Conservation (phyloP, 192 early-diverging fungal genomes). For the Phycomyces blakesleeanus region DNA sequence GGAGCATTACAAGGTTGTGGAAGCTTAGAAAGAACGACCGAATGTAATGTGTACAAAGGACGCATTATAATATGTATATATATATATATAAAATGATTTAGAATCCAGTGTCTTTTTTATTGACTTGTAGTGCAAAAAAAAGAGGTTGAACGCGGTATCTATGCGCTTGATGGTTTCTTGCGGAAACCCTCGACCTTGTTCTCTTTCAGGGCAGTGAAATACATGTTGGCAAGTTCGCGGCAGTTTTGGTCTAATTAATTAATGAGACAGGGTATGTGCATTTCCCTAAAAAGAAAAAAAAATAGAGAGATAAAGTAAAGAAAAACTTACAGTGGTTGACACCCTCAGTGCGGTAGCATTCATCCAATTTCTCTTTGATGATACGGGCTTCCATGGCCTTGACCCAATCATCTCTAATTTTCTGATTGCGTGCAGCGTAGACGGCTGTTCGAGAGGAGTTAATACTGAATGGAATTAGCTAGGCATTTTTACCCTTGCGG, state of each 20-base stretch:
- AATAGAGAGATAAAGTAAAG: background rate
- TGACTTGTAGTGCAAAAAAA: too few species aligned
- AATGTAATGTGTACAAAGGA: background rate
- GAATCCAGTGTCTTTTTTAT: too few species aligned
- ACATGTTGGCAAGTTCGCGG: conserved; percentile 74
- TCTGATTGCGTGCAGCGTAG: conserved; percentile 68
- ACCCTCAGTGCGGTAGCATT: conserved; percentile 90
- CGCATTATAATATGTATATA: too few species aligned
- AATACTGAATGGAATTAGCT: background rate
- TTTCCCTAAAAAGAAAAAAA: background rate
- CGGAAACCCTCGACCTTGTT: conserved; percentile 52
- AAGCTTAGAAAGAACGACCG: background rate
- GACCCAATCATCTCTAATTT: conserved; percentile 89
- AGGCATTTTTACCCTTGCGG: conserved; percentile 32
- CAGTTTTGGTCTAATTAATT: conserved; percentile 70
- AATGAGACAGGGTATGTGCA: background rate
- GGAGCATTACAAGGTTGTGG: conserved; percentile 26
- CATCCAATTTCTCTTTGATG: conserved; percentile 78
- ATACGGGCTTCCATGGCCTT: conserved; percentile 83
- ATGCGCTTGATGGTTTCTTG: conserved; percentile 31
- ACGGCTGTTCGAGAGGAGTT: conserved; percentile 38
- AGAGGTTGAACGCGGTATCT: too few species aligned
- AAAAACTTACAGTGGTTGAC: conserved; percentile 73
- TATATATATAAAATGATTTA: too few species aligned
- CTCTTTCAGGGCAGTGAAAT: conserved; percentile 63